Evolutionary conservation across 2,329 filamentous ascomycete species (phyloP), one percentile per base, ranked within the genome.

Genomic region (Chaetomiaceae sp.): DNA sequence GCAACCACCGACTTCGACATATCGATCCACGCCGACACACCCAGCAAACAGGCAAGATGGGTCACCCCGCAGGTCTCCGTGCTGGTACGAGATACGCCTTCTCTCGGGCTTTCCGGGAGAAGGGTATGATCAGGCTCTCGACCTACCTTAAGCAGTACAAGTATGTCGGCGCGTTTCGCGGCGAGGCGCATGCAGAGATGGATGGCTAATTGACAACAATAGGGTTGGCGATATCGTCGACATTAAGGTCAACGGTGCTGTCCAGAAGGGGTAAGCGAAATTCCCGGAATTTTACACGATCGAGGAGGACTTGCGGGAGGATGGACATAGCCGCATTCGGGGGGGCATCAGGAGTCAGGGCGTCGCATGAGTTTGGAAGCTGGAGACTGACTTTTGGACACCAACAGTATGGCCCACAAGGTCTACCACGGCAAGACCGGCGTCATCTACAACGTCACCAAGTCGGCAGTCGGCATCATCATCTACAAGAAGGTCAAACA

Each of bases 401-500:
- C 57, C 57, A 66, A 73, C 69, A 90, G 90, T 82, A 94, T 96
- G 90, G 91, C 92, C 69, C 90, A 91, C 87, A 96, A 96, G 85
- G 88, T 96, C 79, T 96, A 95, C 87, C 91, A 97, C 84, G 94
- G 92, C 72, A 97, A 97, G 89, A 96, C 91, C 62, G 90, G 90
- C 73, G 89, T 96, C 69, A 80, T 96, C 78, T 96, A 95, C 89
- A 99, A 99, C 83, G 94, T 99, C 70, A 94, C 92, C 79, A 96
- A 96, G 86, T 88, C 84, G 69, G 89, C 94, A 64, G 90, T 99
- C 73, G 94, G 94, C 71, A 88, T 99, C 76, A 96, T 99, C 80
- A 89, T 99, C 79, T 92, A 95, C 88, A 96, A 96, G 86, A 90
- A 95, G 77, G 94, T 99, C 75, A 90, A 91, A 80, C 94, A 97